phyloP scores from a whole-genome alignment of 495 filamentous ascomycete species.

The Aspergillus coremiiformis region DNA sequence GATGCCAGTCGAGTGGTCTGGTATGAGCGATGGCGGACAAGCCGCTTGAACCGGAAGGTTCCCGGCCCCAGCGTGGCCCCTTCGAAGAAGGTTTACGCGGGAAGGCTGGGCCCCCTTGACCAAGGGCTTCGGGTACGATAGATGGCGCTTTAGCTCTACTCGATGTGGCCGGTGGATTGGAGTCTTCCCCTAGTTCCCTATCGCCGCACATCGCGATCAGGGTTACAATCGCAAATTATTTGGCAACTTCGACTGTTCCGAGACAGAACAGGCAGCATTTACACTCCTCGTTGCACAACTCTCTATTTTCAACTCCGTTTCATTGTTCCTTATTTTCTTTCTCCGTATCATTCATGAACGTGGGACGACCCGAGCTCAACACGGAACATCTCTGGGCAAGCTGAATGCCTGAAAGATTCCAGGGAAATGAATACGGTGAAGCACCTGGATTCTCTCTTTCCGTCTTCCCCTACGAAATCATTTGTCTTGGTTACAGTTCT shows the following conservation, averaged over 20 bases:
- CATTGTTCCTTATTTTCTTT: neutral
- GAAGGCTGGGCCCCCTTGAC: constrained; percentile 26
- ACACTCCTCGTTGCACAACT: neutral
- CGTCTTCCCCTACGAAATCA: neutral
- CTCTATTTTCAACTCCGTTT: neutral
- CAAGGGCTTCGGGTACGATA: constrained; percentile 30
- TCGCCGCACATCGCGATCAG: no score
- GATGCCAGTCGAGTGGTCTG: constrained; percentile 87
- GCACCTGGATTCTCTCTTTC: neutral
- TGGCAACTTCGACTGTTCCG: neutral
- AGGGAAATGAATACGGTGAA: neutral
- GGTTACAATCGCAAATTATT: neutral
- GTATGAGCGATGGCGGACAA: constrained; percentile 95
- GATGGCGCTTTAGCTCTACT: constrained; percentile 3
- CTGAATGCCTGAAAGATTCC: neutral
- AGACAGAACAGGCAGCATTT: neutral
- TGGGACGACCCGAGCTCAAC: neutral
- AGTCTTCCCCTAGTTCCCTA: no score
- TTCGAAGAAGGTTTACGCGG: constrained; percentile 23
- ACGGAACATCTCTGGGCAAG: neutral
- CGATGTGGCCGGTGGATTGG: neutral
- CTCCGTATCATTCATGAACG: neutral
- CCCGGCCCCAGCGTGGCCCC: constrained; percentile 9
- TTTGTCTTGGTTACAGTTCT: constrained; percentile 1
- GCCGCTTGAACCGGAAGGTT: constrained; percentile 47